A percentile compares a stretch with the other conserved stretches of the same genome.
Conservation (phyloP, 106 monocot genomes). For the Chionographis japonica region DNA sequence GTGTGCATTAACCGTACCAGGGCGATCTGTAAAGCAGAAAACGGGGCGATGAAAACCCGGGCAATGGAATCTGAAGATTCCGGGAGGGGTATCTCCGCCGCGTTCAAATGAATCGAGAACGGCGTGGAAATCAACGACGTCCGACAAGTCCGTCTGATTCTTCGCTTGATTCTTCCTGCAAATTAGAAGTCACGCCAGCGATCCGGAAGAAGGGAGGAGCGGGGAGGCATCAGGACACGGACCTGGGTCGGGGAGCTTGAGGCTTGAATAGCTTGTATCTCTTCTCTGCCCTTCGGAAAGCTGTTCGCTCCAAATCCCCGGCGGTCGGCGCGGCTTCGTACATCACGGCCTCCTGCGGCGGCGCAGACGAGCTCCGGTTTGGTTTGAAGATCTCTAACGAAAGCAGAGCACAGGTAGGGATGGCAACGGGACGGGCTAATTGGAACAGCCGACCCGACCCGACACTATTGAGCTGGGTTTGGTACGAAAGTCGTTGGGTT, state of each 20-base stretch:
- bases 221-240: not conserved
- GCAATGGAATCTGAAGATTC: slow-evolving; percentile 30
- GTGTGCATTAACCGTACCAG: slow-evolving; percentile 17
- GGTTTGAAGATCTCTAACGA: not conserved
- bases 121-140: slow-evolving; percentile 70
- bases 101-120: slow-evolving; percentile 33
- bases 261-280: slow-evolving; percentile 73
- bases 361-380: not conserved
- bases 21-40: slow-evolving; percentile 60
- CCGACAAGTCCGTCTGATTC: slow-evolving; percentile 47
- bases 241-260: slow-evolving; percentile 27
- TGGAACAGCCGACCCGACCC: no score
- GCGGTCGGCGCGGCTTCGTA: slow-evolving; percentile 27
- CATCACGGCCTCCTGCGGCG: slow-evolving; percentile 21
- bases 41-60: slow-evolving; percentile 46
- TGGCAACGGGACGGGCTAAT: no score
- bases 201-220: not conserved
- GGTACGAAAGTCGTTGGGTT: no score
- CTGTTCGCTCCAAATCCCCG: slow-evolving; percentile 55
- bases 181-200: not conserved
- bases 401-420: no score
- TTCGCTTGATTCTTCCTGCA: slow-evolving; percentile 30
- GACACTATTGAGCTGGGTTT: no score
- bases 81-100: slow-evolving; percentile 35
- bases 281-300: slow-evolving; percentile 88